A percentile compares a stretch with the other conserved stretches of the same genome.
Conservation (phyloP, 768 basidiomycete species). For the Cytidiella melzeri region DNA sequence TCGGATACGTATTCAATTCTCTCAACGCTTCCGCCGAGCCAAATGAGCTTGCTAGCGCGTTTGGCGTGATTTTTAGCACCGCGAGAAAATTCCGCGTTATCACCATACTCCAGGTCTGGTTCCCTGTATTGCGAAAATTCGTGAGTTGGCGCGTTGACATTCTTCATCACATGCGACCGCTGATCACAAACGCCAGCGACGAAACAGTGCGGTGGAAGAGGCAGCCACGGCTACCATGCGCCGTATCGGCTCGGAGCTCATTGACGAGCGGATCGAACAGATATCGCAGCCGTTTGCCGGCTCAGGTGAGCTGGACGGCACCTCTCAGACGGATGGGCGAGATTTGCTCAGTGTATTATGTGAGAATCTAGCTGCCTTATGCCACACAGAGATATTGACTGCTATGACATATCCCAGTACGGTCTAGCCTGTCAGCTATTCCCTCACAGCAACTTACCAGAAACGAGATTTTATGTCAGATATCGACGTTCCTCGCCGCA, state of each 20-base stretch:
- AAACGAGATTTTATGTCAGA: slow-evolving; percentile 55
- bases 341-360: slow-evolving; percentile 46
- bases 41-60: slow-evolving; percentile 51
- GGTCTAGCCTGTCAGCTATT: slow-evolving; percentile 47
- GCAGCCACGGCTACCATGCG: slow-evolving; percentile 42
- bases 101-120: slow-evolving; percentile 51
- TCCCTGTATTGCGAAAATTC: slow-evolving; percentile 47
- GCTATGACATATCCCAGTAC: slow-evolving; percentile 35
- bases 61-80: slow-evolving; percentile 46
- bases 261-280: slow-evolving; percentile 41
- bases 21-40: slow-evolving; percentile 29
- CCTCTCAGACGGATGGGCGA: slow-evolving; percentile 29
- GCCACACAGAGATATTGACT: neutral
- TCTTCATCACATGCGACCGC: neutral
- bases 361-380: slow-evolving; percentile 2
- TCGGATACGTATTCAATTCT: slow-evolving; percentile 48
- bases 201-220: slow-evolving; percentile 37
- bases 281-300: slow-evolving; percentile 19
- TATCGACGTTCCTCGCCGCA: slow-evolving; percentile 57
- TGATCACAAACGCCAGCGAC: slow-evolving; percentile 29
- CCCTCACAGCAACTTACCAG: slow-evolving; percentile 45
- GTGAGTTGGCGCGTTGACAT: slow-evolving; percentile 31
- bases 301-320: slow-evolving; percentile 9
- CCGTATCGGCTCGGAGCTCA: slow-evolving; percentile 47
- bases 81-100: slow-evolving; percentile 46